Conservation (phyloP, 192 early-diverging fungal genomes). For the Linnemannia zychae region DNA sequence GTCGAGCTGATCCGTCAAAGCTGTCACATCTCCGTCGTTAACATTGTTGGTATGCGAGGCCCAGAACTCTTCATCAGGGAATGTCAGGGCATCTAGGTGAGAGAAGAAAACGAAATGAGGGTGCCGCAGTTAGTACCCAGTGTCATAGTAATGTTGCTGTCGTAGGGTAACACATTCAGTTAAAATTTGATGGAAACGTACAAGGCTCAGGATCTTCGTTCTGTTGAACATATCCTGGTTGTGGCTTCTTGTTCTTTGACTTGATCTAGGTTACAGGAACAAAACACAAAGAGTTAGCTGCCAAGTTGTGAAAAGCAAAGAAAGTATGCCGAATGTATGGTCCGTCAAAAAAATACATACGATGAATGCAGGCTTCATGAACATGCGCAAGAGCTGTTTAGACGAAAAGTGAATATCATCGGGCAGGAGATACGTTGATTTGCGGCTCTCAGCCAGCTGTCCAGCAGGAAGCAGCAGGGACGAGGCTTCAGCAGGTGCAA, state of each 20-base stretch:
- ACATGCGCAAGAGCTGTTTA: conserved; percentile 65
- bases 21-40: conserved; percentile 35
- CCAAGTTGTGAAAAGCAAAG: neutral
- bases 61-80: conserved; percentile 61
- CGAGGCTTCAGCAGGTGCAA: conserved; percentile 70
- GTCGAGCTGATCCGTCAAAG: conserved; percentile 43
- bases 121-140: neutral
- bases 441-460: conserved; percentile 66
- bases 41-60: conserved; percentile 56
- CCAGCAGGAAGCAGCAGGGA: conserved; percentile 66
- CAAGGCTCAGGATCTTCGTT: conserved; percentile 29
- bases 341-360: conserved; percentile 41
- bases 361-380: conserved; percentile 61
- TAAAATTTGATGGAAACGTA: neutral
- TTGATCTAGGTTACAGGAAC: conserved; percentile 23
- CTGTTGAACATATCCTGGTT: conserved; percentile 23
- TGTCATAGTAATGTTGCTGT: neutral
- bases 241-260: conserved; percentile 34
- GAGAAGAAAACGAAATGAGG: neutral
- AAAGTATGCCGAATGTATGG: neutral
- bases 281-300: conserved; percentile 9
- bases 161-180: neutral
- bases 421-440: conserved; percentile 76
- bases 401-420: conserved; percentile 84
- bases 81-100: conserved; percentile 22